phyloP scores from a whole-genome alignment of 257 asterid species.

The Solanum bukasovii region DNA sequence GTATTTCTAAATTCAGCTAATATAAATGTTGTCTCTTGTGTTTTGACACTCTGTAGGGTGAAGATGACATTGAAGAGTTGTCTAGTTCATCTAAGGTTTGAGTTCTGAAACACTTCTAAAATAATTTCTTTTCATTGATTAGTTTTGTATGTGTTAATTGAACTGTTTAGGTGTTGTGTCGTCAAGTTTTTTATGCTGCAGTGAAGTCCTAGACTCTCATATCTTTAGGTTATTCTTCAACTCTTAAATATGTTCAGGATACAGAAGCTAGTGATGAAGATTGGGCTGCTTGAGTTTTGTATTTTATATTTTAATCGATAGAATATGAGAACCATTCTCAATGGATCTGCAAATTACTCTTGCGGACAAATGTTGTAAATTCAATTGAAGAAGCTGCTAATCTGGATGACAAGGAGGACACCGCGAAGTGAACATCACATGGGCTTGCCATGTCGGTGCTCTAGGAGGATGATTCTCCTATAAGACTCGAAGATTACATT shows the following conservation, averaged over 20 bases:
- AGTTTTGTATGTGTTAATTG: not conserved
- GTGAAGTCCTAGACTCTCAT: not conserved
- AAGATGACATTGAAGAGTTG: slow-evolving; percentile 53
- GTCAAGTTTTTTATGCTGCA: not conserved
- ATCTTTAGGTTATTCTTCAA: not conserved
- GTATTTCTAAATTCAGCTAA: not conserved
- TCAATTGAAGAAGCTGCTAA: not conserved
- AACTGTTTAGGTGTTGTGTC: not conserved
- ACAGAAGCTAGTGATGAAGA: slow-evolving; percentile 53
- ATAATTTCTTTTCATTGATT: not conserved
- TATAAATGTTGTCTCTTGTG: not conserved
- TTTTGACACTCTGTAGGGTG: slow-evolving; percentile 28
- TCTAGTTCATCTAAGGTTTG: slow-evolving; percentile 56
- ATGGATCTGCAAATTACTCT: not conserved
- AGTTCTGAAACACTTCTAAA: not conserved
- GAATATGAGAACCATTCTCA: not conserved
- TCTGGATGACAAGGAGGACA: not conserved
- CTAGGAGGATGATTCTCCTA: not conserved
- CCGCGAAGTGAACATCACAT: not conserved
- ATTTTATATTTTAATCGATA: not conserved
- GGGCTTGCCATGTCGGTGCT: not conserved
- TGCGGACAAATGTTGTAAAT: not conserved
- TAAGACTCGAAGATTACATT: not conserved
- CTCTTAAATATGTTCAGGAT: slow-evolving; percentile 22
- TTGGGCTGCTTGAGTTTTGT: slow-evolving; percentile 34